Base-by-base conservation (phyloP, 352 stramenopile genomes). In the Phytopythium mirpurense region DNA sequence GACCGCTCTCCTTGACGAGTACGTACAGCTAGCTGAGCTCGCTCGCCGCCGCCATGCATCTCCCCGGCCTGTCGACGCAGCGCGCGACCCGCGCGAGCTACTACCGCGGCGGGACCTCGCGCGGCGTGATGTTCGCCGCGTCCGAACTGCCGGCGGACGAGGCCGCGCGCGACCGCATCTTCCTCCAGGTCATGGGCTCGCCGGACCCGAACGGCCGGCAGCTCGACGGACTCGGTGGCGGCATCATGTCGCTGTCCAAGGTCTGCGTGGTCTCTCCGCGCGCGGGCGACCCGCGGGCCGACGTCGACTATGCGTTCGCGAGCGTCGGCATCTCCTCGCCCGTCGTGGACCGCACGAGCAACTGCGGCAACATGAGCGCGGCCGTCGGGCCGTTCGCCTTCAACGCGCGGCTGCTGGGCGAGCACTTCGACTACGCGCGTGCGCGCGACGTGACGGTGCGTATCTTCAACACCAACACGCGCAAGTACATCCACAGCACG, bases 331-430 rank as follows among this genome's bases (percentile, higher is more conserved):
- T 53, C 47, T 14, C 32, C n/a, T 41, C 31, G 32, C 19, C 19
- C 5, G 31, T 44, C 16, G 32, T 53, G 9, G 21, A 53, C 31
- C 19, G 18, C 3, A 34, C 47, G 11, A 43, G 47, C 31, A 53
- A 53, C 47, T 43, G 47, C 47, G 47, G 47, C 47, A 53, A 53
- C 32, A 44, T 53, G 47, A 53, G 47, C 47, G 32, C 47, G 5
- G 47, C 47, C n/a, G 47, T 53, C n/a, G 47, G 47, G 0, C 47
- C 47, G 19, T 53, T 53, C 47, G 47, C 47, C 2, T 53, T 43
- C 47, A 53, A 53, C 21, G 31, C 31, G 12, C 47, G 47, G 32
- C 32, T 53, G 31, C 47, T 53, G 21, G 32, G 47, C 12, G 34
- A 19, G 10, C 32, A 14, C 7, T 44, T 53, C n/a, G 36, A 41